Percentiles rank a stretch among this genome's conserved stretches.
Conservation (phyloP, 1,139 yeast species). For the Yamadazyma spencermartinsiae region DNA sequence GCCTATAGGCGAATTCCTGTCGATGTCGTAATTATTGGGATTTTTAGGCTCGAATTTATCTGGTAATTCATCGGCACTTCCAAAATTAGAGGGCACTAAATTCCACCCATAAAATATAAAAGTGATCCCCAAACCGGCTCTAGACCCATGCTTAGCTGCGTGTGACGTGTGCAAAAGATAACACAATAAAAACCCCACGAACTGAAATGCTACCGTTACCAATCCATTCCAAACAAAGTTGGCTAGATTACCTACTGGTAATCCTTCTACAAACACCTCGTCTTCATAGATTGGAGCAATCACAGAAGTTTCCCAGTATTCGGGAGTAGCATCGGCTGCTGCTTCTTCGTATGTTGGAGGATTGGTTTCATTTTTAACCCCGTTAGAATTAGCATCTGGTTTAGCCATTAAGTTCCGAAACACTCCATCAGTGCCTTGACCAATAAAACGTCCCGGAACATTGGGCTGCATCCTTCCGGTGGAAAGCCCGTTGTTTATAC, state of each 20-base stretch:
- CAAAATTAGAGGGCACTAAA: constrained; percentile 63
- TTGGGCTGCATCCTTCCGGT: constrained; percentile 50
- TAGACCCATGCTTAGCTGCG: constrained; percentile 94
- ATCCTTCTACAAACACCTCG: constrained; percentile 90
- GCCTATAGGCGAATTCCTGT: constrained; percentile 31
- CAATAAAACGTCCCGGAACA: constrained; percentile 47
- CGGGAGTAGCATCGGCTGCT: constrained; percentile 92
- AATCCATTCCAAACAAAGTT: constrained; percentile 88
- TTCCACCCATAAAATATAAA: constrained; percentile 75
- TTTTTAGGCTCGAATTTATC: constrained; percentile 51
- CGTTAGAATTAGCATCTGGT: constrained; percentile 56
- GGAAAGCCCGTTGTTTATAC: constrained; percentile 43
- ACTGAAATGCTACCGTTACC: constrained; percentile 88
- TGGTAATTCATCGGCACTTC: constrained; percentile 38
- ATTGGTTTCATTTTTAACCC: constrained; percentile 42
- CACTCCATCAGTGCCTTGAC: constrained; percentile 82
- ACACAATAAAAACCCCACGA: constrained; percentile 88
- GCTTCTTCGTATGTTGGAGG: constrained; percentile 98
- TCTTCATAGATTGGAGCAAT: constrained; percentile 81
- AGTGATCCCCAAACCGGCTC: constrained; percentile 90
- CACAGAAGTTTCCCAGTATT: constrained; percentile 93
- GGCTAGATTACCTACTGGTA: constrained; percentile 92
- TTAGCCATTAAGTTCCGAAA: constrained; percentile 89
- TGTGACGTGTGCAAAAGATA: constrained; percentile 93
- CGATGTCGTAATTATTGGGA: constrained; percentile 57